These are phyloP conservation scores for Fraxinus anomala DNA, from an alignment of 257 asterid species.

Conservation along the genomic window DNA sequence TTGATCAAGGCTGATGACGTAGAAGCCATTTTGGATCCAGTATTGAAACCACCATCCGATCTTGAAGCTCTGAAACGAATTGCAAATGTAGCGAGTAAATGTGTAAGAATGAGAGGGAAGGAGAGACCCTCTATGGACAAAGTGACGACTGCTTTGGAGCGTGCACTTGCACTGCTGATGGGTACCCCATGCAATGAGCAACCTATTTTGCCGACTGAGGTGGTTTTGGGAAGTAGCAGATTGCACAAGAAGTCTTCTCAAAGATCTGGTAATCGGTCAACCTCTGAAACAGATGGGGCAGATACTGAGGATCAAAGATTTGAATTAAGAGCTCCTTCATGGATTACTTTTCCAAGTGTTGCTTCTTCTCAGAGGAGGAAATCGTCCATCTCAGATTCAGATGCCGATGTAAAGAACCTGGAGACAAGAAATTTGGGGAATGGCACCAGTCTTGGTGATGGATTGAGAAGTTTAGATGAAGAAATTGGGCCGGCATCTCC, in stretches of 20 bases:
- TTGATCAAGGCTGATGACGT: constrained; percentile 68
- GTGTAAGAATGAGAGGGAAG: constrained; percentile 92
- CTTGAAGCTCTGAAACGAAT: constrained; percentile 71
- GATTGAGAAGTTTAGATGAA: constrained; percentile 66
- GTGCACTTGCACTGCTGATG: constrained; percentile 78
- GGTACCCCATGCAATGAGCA: constrained; percentile 89
- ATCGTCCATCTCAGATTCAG: constrained; percentile 78
- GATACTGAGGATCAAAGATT: constrained; percentile 71
- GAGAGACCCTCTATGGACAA: constrained; percentile 96
- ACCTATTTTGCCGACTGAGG: constrained; percentile 90
- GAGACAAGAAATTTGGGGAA: constrained; percentile 51
- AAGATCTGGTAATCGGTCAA: constrained; percentile 66
- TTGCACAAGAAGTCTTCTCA: constrained; percentile 85
- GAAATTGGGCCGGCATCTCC: constrained; percentile 96
- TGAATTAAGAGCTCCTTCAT: constrained; percentile 85
- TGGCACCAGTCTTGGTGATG: constrained; percentile 50
- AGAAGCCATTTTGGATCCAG: constrained; percentile 64
- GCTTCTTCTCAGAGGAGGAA: constrained; percentile 90
- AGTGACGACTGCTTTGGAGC: constrained; percentile 81
- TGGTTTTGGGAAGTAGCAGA: constrained; percentile 83
- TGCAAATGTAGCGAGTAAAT: constrained; percentile 75
- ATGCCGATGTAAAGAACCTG: constrained; percentile 59
- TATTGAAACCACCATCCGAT: constrained; percentile 60
- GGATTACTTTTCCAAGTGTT: constrained; percentile 92
- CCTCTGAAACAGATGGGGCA: constrained; percentile 71